Base-by-base conservation (phyloP, 805 yeast species). In the Candida golubevii region DNA sequence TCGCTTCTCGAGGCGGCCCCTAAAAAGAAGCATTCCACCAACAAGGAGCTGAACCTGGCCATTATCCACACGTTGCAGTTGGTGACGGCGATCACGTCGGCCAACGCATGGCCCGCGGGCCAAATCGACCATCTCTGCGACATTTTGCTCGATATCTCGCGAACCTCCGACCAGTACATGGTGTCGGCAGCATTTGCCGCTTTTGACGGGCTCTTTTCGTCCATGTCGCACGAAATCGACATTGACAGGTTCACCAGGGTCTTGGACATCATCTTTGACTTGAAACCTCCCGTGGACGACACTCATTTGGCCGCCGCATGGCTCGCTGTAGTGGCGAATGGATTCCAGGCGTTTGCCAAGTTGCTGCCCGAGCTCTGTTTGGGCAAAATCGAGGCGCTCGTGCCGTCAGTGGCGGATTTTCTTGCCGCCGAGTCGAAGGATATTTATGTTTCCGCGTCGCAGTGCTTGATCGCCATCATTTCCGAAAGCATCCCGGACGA, bases 281-380 rank as follows among this genome's bases (percentile, higher is more conserved):
- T 90, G 58, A 83, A 82, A 53, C 99, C 99, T 5, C 75, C 96
- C 1, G 61, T 78, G 18, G 85, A 83, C 54, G 98, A 93, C 59
- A 74, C 83, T 28, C 90, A 88, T 61, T 74, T 93, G 53, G 88
- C 91, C 2, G 96, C 95, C 11, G 79, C 97, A 10, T 93, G 99
- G 99, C 75, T 89, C 35, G 96, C 97, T 1, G 95, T 90, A 15
- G 78, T 91, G 36, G 93, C 97, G 8, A 89, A 88, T 57, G 95
- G 91, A 38, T 77, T 68, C 48, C 72, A 66, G 55, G 57, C 67
- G 39, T 71, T 60, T 53, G 59, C 71, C 26, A 41, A 45, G 27
- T 60, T 69, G 48, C 60, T 66, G 41, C 67, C 71, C 1, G 55
- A 56, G 13, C 65, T 71, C 34, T 80, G 86, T 42, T 60, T 89